phyloP scores from a whole-genome alignment of 2,329 filamentous ascomycete species.

The Didymella pinodella region DNA sequence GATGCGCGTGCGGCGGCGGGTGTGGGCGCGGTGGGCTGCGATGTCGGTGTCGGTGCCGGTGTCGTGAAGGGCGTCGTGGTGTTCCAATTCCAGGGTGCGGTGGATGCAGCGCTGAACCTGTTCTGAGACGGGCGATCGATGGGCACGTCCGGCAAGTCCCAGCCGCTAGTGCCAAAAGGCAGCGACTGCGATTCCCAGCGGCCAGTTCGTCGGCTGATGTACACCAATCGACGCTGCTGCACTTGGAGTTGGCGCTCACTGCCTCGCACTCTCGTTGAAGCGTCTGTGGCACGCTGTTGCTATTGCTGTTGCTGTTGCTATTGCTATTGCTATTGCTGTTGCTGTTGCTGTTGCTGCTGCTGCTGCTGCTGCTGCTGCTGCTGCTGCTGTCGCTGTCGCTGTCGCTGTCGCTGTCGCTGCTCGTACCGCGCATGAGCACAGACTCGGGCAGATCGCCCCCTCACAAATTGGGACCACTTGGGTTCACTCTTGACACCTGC shows the following conservation, averaged over 20 bases:
- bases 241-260: neutral
- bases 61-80: slow-evolving; percentile 35
- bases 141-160: slow-evolving; percentile 35
- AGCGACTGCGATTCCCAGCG: slow-evolving; percentile 7
- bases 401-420: neutral
- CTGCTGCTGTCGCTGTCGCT: neutral
- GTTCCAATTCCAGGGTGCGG: slow-evolving; percentile 28
- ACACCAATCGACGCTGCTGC: slow-evolving; percentile 1
- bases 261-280: neutral
- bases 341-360: neutral
- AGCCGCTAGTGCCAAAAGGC: slow-evolving; percentile 17
- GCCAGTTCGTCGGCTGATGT: slow-evolving; percentile 1
- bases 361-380: neutral
- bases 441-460: slow-evolving; percentile 30
- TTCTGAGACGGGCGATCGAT: slow-evolving; percentile 12
- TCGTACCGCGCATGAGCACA: slow-evolving; percentile 10
- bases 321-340: neutral
- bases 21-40: slow-evolving; percentile 30
- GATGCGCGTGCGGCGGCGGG: slow-evolving; percentile 26
- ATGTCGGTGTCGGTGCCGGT: slow-evolving; percentile 10
- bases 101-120: slow-evolving; percentile 20
- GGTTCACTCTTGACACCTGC: slow-evolving; percentile 10
- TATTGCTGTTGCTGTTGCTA: neutral
- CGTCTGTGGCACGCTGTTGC: neutral
- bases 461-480: slow-evolving; percentile 31